phyloP scores from a whole-genome alignment of 2,329 filamentous ascomycete genomes.

The Colletotrichum tofieldiae region DNA sequence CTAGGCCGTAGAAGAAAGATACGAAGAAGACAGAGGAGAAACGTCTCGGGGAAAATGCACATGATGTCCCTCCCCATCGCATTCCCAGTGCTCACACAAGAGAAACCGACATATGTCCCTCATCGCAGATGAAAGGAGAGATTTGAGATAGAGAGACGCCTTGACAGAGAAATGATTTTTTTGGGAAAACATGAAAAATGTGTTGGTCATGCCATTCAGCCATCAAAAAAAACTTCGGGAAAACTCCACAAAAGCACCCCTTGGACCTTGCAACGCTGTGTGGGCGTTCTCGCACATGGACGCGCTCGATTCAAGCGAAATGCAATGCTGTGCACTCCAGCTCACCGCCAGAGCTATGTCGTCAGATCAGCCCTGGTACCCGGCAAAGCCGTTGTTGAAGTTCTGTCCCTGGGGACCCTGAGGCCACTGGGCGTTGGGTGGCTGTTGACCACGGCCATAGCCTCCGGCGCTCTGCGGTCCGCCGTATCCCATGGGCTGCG shows the following conservation, averaged over 20 bases:
- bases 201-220: conserved; percentile 39
- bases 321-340: conserved; percentile 17
- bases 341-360: conserved; percentile 8
- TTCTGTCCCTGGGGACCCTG: conserved; percentile 67
- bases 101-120: conserved; percentile 39
- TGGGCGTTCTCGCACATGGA: conserved; percentile 23
- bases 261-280: conserved; percentile 34
- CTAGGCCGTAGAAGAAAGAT: conserved; percentile 42
- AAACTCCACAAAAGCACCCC: conserved; percentile 35
- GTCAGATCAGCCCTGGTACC: conserved; percentile 71
- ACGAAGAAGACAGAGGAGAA: conserved; percentile 34
- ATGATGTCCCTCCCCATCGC: conserved; percentile 32
- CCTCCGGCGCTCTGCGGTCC: conserved; percentile 84
- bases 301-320: conserved; percentile 31
- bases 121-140: conserved; percentile 38
- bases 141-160: conserved; percentile 34
- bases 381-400: conserved; percentile 74
- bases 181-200: conserved; percentile 38
- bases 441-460: conserved; percentile 83
- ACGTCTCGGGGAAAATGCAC: conserved; percentile 31
- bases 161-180: conserved; percentile 40
- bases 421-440: conserved; percentile 70
- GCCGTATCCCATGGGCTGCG: conserved; percentile 80
- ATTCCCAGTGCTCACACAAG: conserved; percentile 39
- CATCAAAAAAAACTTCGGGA: conserved; percentile 31